A percentile compares a stretch with the other conserved stretches of the same genome.
phyloP scores from a whole-genome alignment of 169 alveolate genomes.

The Condylostoma magnum region DNA sequence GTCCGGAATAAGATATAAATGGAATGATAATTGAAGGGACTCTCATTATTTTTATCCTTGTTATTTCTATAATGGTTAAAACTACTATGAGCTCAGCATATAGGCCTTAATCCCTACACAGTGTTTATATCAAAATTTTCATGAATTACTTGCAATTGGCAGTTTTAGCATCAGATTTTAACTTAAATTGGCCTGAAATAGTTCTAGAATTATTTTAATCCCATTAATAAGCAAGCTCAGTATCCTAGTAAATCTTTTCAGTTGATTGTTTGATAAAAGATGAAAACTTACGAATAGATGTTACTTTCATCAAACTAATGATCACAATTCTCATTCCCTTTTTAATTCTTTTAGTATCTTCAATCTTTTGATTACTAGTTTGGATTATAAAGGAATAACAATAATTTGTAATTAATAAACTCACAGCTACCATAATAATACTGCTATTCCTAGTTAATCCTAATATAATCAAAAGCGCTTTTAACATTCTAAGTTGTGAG shows the following conservation, averaged over 20 bases:
- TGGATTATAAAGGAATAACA: background rate
- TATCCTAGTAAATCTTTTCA: slow-evolving; percentile 12
- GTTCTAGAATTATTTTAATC: background rate
- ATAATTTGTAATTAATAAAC: background rate
- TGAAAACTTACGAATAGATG: background rate
- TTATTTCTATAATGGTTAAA: background rate
- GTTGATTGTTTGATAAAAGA: slow-evolving; percentile 14
- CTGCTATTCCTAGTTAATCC: slow-evolving; percentile 56
- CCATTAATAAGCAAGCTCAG: background rate
- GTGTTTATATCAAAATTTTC: slow-evolving; percentile 39
- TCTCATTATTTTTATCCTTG: background rate
- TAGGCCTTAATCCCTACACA: background rate
- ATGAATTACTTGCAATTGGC: slow-evolving; percentile 36
- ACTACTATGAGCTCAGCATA: slow-evolving; percentile 15
- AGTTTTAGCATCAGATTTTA: background rate
- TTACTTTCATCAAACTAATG: background rate
- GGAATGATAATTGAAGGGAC: background rate
- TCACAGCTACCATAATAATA: slow-evolving; percentile 29
- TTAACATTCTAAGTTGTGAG: slow-evolving; percentile 31
- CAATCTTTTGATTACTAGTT: background rate
- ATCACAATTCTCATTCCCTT: background rate
- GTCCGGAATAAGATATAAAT: slow-evolving; percentile 9
- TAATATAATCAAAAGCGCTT: slow-evolving; percentile 29
- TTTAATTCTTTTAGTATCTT: background rate
- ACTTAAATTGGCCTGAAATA: slow-evolving; percentile 25